Percentiles rank a stretch among this genome's conserved stretches.
phyloP scores from a whole-genome alignment of 148 eudicot genomes.

The Vaccinium macrocarpon region DNA sequence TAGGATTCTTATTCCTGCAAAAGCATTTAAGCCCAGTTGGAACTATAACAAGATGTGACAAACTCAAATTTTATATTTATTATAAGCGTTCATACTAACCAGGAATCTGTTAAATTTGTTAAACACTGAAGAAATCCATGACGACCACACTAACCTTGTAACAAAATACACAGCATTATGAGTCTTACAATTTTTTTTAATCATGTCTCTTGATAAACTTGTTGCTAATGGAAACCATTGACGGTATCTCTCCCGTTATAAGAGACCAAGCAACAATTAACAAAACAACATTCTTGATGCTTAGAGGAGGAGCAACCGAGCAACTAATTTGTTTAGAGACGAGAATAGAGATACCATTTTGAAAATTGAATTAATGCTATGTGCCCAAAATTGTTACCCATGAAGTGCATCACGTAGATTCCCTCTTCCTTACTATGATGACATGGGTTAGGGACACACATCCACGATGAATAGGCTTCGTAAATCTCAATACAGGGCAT shows the following conservation, averaged over 20 bases:
- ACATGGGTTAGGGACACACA: not conserved
- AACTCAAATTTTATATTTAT: not conserved
- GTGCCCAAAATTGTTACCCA: not conserved
- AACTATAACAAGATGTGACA: not conserved
- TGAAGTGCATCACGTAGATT: not conserved
- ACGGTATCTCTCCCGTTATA: not conserved
- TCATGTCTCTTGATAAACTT: not conserved
- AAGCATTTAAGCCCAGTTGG: not conserved
- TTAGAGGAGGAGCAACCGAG: no score
- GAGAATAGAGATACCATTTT: not conserved
- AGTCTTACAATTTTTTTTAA: not conserved
- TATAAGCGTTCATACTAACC: not conserved
- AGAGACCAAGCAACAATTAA: not conserved
- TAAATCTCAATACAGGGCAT: not conserved
- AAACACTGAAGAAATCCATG: not conserved
- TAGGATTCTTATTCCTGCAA: constrained; percentile 38
- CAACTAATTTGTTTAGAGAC: no score
- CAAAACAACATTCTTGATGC: not conserved
- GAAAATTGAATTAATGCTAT: not conserved
- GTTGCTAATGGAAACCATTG: not conserved
- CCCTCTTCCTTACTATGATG: not conserved
- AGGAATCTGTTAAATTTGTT: not conserved
- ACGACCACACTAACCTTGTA: not conserved
- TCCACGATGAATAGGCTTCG: not conserved
- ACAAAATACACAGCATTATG: not conserved